These are phyloP conservation scores for Solanum bukasovii DNA, from an alignment of 257 asterid genomes.

Conservation along the genomic window DNA sequence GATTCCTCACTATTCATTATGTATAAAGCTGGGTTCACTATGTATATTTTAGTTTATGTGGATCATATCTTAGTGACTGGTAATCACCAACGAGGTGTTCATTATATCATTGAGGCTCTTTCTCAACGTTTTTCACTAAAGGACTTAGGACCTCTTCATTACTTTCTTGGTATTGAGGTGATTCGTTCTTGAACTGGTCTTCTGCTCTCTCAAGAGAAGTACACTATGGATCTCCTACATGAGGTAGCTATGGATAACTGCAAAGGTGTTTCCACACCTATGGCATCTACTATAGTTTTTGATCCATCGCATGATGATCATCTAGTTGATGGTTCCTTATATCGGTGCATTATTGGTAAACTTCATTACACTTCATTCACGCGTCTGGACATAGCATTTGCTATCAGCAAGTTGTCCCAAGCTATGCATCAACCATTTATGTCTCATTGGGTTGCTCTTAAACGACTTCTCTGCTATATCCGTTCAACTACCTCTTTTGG, in stretches of 20 bases:
- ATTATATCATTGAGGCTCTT: not conserved
- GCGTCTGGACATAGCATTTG: no score
- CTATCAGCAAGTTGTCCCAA: no score
- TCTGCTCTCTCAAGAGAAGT: not conserved
- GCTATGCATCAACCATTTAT: no score
- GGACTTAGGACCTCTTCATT: not conserved
- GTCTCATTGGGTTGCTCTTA: no score
- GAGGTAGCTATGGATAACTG: not conserved
- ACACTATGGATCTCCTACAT: not conserved
- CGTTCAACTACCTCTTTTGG: no score
- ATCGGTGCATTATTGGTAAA: no score
- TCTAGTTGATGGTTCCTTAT: not conserved
- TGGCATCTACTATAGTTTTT: not conserved
- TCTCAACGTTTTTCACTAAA: not conserved
- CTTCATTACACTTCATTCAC: no score
- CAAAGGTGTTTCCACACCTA: not conserved
- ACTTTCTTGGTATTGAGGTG: not conserved
- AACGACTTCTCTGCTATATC: no score
- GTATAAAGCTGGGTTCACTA: no score
- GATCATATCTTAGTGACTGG: not conserved
- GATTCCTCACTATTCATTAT: not conserved
- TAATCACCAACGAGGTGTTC: not conserved
- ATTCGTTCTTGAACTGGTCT: not conserved
- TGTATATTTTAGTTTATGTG: not conserved
- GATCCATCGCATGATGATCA: not conserved